These are phyloP conservation scores for Picochlorum costavermella DNA, from an alignment of 139 green algal genomes.

Conservation along the genomic window DNA sequence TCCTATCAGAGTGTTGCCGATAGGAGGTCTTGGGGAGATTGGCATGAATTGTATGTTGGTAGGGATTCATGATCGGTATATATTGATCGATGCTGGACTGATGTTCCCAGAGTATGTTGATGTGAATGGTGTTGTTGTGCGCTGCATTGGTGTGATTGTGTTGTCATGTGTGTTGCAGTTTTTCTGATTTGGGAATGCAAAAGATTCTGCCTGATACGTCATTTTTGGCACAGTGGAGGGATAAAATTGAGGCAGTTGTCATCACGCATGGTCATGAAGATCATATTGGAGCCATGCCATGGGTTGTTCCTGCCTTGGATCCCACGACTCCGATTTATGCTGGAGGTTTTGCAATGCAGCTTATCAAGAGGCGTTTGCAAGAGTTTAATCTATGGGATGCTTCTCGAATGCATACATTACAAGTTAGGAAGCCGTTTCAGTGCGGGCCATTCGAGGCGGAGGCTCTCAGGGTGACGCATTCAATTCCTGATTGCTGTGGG, in stretches of 20 bases:
- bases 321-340: slow-evolving; percentile 86
- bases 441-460: slow-evolving; percentile 77
- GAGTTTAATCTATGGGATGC: slow-evolving; percentile 89
- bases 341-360: slow-evolving; percentile 84
- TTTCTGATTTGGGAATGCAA: slow-evolving; percentile 92
- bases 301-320: slow-evolving; percentile 83
- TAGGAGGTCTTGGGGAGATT: slow-evolving; percentile 96
- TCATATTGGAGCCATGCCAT: slow-evolving; percentile 94
- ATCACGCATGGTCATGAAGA: slow-evolving; percentile 98
- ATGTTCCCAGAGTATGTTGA: slow-evolving; percentile 94
- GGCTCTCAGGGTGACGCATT: slow-evolving; percentile 91
- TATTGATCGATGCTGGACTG: slow-evolving; percentile 96
- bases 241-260: slow-evolving; percentile 96
- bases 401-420: slow-evolving; percentile 60
- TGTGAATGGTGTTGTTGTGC: background rate
- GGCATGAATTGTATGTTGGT: slow-evolving; percentile 99
- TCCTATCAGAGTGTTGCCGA: slow-evolving; percentile 87
- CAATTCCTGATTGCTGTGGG: slow-evolving; percentile 95
- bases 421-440: slow-evolving; percentile 58
- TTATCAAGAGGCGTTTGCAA: slow-evolving; percentile 75
- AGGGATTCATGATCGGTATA: slow-evolving; percentile 89
- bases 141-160: background rate
- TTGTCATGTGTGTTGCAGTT: slow-evolving; percentile 41
- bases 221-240: slow-evolving; percentile 87
- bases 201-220: slow-evolving; percentile 94